Base-by-base conservation (phyloP, 345 rosid genomes). In the Streptanthus diversifolius region DNA sequence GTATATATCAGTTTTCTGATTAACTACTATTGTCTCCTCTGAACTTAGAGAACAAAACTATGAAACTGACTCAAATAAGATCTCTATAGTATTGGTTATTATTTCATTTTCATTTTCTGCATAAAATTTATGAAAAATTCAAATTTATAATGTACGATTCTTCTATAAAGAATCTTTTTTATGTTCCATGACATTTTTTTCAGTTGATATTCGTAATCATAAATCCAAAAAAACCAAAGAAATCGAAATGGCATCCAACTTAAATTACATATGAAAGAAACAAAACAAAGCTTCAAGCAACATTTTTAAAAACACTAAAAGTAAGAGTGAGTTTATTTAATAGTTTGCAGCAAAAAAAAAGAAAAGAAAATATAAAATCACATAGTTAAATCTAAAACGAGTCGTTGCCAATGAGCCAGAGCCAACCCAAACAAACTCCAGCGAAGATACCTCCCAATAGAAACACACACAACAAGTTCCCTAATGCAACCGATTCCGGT, bases 401-500 rank as follows among this genome's bases (percentile, higher is more conserved):
- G 29, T 66, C 65, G 22, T 84, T 78, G 25, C 77, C 77, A 60
- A 77, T 77, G 57, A 77, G 80, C 80, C 80, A 77, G 12, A 77
- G 77, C 73, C 80, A 77, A 41, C 71, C 80, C 24, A 77, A 41
- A 33, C 80, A 74, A 47, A 69, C 79, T 2, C 82, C 82, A 44
- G 19, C 47, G 47, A 79, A 73, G 55, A 73, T 73, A 4, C 82
- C 75, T 73, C 79, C 78, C 66, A 79, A 36, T 32, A 73, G 67
- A 45, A 62, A 79, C 63, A 73, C 79, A 0, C 66, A 66, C 73
- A 77, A 3, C 62, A 77, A 32, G 5, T 77, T 77, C 36, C 80
- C 80, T 22, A 77, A 27, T 3, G 80, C 80, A 51, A 72, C 72
- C 3, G 77, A 17, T 33, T 77, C 73, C 6, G 80, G 80, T 21